phyloP scores from a whole-genome alignment of 2,329 filamentous ascomycete genomes.

The Xylariaceae sp. region DNA sequence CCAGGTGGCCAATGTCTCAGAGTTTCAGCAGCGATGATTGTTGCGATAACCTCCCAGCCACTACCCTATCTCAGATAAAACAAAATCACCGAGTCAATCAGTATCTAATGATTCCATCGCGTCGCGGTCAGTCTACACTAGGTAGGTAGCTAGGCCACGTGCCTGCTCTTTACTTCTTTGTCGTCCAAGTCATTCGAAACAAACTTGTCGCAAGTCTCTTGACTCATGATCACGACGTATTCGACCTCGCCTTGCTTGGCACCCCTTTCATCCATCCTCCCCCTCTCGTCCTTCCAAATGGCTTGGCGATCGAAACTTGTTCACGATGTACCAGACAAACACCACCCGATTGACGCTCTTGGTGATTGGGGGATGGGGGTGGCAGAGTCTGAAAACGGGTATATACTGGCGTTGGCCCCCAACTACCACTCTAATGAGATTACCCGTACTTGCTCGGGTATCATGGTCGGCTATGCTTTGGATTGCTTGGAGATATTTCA shows the following conservation, averaged over 20 bases:
- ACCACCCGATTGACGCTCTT: background rate
- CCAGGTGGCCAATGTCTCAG: background rate
- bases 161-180: background rate
- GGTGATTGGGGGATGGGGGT: background rate
- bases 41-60: no score
- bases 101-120: background rate
- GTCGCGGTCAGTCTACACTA: background rate
- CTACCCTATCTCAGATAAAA: no score
- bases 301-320: background rate
- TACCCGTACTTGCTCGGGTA: no score
- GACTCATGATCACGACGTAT: constrained; percentile 1
- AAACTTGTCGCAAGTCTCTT: background rate
- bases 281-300: no score
- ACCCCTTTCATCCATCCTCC: no score
- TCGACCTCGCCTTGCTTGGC: background rate
- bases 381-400: background rate
- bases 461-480: no score
- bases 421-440: no score
- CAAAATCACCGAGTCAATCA: background rate
- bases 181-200: constrained; percentile 1
- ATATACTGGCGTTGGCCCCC: no score
- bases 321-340: background rate
- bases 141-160: background rate
- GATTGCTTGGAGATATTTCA: no score
- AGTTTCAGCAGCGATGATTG: background rate